These are phyloP conservation scores for Venustampulla echinocandica DNA, from an alignment of 495 filamentous ascomycete species.

Conservation along the genomic window DNA sequence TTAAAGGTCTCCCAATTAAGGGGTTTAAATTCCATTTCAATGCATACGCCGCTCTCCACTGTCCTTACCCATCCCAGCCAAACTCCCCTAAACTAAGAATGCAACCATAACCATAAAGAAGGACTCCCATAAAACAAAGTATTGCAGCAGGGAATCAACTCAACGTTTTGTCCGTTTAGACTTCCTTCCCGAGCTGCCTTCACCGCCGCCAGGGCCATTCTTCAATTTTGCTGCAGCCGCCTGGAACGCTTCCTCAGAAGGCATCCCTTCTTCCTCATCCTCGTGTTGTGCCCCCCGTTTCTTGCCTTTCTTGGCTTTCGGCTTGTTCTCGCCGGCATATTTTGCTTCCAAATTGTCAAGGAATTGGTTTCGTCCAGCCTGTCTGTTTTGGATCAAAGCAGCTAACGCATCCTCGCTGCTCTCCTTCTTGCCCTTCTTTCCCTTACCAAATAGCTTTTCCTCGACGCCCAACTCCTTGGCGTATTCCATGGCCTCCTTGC, in stretches of 20 bases:
- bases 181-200: conserved; percentile 14
- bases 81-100: no score
- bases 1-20: no score
- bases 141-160: no score
- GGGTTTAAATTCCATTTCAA: no score
- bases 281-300: conserved; percentile 39
- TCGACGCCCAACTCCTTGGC: conserved; percentile 63
- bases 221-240: conserved; percentile 36
- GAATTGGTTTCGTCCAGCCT: conserved; percentile 39
- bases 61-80: no score
- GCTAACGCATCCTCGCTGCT: conserved; percentile 44
- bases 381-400: conserved; percentile 50
- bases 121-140: no score
- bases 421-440: conserved; percentile 34
- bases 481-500: conserved; percentile 60
- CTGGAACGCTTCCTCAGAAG: conserved; percentile 62
- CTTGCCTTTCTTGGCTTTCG: conserved; percentile 37
- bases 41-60: no score
- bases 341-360: conserved; percentile 64
- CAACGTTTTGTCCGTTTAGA: conserved; percentile 27
- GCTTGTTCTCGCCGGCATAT: conserved; percentile 44
- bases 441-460: conserved; percentile 42
- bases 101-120: no score
- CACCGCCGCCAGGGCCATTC: conserved; percentile 20
- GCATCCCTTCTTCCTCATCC: conserved; percentile 38